These are phyloP conservation scores for Pinus tabuliformis DNA, from an alignment of 75 land plant genomes.

Conservation along the genomic window DNA sequence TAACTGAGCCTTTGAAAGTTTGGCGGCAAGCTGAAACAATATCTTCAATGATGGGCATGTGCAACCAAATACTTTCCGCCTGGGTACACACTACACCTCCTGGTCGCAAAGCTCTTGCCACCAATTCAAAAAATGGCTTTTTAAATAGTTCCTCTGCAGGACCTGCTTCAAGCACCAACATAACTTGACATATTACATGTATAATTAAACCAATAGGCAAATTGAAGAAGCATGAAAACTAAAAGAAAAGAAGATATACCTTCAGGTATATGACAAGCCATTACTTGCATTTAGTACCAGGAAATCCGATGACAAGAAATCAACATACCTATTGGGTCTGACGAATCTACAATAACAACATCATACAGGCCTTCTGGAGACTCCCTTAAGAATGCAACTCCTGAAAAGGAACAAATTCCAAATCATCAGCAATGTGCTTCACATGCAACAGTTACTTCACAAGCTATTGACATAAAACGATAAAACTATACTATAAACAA, in stretches of 20 bases:
- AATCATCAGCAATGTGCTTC: neutral
- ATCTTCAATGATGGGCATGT: slow-evolving; percentile 93
- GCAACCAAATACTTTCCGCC: slow-evolving; percentile 98
- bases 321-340: slow-evolving; percentile 86
- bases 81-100: slow-evolving; percentile 98
- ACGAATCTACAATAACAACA: slow-evolving; percentile 96
- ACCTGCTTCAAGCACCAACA: slow-evolving; percentile 41
- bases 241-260: too few relatives aligned
- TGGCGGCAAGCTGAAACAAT: slow-evolving; percentile 83
- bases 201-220: neutral
- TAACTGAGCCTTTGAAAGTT: slow-evolving; percentile 89
- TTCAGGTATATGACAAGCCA: too few relatives aligned
- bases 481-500: too few relatives aligned
- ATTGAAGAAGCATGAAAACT: neutral
- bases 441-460: neutral
- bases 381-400: slow-evolving; percentile 80
- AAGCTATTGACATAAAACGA: neutral
- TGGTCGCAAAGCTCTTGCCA: slow-evolving; percentile 90
- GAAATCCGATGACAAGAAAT: neutral
- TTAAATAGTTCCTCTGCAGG: slow-evolving; percentile 95
- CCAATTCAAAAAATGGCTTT: slow-evolving; percentile 90
- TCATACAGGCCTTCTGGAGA: slow-evolving; percentile 86
- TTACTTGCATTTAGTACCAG: too few relatives aligned
- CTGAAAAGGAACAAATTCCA: slow-evolving; percentile 33
- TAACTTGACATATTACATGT: neutral